Conservation (phyloP, 164 flowering plant genomes). For the Annona cherimola region DNA sequence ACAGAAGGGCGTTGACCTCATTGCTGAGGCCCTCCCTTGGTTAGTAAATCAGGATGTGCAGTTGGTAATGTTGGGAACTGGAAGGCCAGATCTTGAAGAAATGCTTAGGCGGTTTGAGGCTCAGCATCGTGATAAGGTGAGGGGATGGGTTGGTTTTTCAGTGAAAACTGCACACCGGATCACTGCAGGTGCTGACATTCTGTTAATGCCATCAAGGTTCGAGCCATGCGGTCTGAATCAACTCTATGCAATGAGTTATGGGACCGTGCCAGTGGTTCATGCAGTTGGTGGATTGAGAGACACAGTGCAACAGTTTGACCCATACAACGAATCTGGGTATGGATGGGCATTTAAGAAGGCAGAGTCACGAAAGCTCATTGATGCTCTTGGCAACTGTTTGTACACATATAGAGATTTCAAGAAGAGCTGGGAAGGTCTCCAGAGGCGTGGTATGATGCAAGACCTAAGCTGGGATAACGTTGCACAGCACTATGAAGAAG, state of each 20-base stretch:
- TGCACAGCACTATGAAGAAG: slow-evolving; percentile 80
- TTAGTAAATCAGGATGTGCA: slow-evolving; percentile 80
- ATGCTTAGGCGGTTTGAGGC: slow-evolving; percentile 69
- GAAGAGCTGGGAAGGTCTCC: slow-evolving; percentile 87
- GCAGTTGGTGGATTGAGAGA: slow-evolving; percentile 95
- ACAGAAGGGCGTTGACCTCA: slow-evolving; percentile 93
- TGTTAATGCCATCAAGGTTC: slow-evolving; percentile 94
- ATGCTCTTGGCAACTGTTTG: slow-evolving; percentile 83
- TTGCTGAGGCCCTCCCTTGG: slow-evolving; percentile 94
- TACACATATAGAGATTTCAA: slow-evolving; percentile 71
- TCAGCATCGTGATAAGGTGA: slow-evolving; percentile 48
- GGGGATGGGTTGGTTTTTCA: slow-evolving; percentile 98
- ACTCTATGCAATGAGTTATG: slow-evolving; percentile 91
- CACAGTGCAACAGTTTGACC: slow-evolving; percentile 83
- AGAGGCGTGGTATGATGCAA: slow-evolving; percentile 83
- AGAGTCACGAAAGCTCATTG: slow-evolving; percentile 45
- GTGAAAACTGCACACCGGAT: slow-evolving; percentile 83
- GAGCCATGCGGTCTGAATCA: slow-evolving; percentile 98
- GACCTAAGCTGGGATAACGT: slow-evolving; percentile 96
- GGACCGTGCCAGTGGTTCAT: slow-evolving; percentile 94
- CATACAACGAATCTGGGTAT: slow-evolving; percentile 64
- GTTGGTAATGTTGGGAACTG: slow-evolving; percentile 86
- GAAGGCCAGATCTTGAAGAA: slow-evolving; percentile 71
- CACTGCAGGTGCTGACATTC: slow-evolving; percentile 87
- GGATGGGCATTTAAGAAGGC: slow-evolving; percentile 96